A percentile compares a stretch with the other conserved stretches of the same genome.
Conservation (phyloP, 1,284 basidiomycete genomes). For the Boletus semigastroideus region DNA sequence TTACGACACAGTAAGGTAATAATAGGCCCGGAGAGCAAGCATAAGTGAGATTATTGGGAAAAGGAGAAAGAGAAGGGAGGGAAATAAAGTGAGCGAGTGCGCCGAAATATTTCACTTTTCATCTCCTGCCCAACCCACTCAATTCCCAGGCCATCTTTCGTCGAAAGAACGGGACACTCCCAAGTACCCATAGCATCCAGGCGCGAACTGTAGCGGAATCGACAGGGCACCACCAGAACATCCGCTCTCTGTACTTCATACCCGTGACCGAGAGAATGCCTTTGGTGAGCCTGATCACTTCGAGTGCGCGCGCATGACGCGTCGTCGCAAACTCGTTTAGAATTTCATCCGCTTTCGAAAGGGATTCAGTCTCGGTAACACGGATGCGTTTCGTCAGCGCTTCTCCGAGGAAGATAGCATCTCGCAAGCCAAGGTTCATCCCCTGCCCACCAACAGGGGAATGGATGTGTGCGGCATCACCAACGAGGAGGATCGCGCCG, state of each 20-base stretch:
- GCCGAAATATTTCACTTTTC: background rate
- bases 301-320: conserved; percentile 19
- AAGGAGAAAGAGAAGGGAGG: too few species aligned
- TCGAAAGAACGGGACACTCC: conserved; percentile 13
- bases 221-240: conserved; percentile 24
- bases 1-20: too few species aligned
- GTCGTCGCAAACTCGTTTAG: conserved; percentile 18
- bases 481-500: conserved; percentile 33
- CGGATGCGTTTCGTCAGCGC: conserved; percentile 20
- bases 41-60: too few species aligned
- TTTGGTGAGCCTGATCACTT: conserved; percentile 26
- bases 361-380: conserved; percentile 6
- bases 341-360: conserved; percentile 12
- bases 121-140: conserved; percentile 23
- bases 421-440: conserved; percentile 48
- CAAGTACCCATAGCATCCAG: conserved; percentile 19
- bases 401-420: conserved; percentile 37
- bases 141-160: conserved; percentile 19
- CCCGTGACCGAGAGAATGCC: conserved; percentile 10
- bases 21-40: too few species aligned
- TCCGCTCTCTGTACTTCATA: conserved; percentile 10
- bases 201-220: conserved; percentile 11
- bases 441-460: conserved; percentile 47
- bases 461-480: conserved; percentile 47
- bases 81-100: background rate